These are phyloP conservation scores for Juglanconis sp. DNA, from an alignment of 2,329 filamentous ascomycete genomes.

Conservation along the genomic window DNA sequence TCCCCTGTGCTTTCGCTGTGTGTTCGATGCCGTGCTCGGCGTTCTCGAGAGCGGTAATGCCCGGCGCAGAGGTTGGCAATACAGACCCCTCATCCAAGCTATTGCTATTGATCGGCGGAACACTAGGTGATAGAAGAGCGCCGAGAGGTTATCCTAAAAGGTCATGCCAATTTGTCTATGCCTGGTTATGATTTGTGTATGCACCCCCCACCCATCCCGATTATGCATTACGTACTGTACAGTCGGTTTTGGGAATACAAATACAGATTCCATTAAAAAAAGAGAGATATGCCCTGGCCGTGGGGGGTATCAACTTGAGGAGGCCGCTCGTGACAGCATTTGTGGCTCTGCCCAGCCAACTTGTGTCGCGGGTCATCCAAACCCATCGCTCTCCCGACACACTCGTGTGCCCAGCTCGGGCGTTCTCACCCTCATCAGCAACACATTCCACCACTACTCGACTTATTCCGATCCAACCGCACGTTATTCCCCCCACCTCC, in stretches of 20 bases:
- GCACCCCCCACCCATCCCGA: conserved; percentile 2
- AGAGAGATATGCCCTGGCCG: background rate
- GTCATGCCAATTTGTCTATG: background rate
- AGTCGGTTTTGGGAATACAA: background rate
- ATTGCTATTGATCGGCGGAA: too few species aligned
- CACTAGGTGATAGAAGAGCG: too few species aligned
- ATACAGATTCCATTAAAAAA: background rate
- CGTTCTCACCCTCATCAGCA: conserved; percentile 37
- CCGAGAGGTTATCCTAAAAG: too few species aligned
- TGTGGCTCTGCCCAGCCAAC: background rate
- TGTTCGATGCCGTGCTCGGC: background rate
- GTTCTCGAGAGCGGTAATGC: too few species aligned
- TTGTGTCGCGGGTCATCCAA: background rate
- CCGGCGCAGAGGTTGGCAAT: too few species aligned
- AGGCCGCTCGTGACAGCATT: background rate
- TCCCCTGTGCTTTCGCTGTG: background rate
- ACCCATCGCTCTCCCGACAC: background rate
- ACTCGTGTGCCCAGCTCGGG: background rate
- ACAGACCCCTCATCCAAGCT: too few species aligned
- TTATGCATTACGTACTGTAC: conserved; percentile 18
- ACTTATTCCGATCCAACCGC: conserved; percentile 42
- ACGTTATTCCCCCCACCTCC: conserved; percentile 39
- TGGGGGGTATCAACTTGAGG: conserved; percentile 8
- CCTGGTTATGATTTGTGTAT: background rate
- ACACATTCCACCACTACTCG: conserved; percentile 39